These are phyloP conservation scores for Spathaspora boniae DNA, from an alignment of 805 yeast species.

Conservation along the genomic window DNA sequence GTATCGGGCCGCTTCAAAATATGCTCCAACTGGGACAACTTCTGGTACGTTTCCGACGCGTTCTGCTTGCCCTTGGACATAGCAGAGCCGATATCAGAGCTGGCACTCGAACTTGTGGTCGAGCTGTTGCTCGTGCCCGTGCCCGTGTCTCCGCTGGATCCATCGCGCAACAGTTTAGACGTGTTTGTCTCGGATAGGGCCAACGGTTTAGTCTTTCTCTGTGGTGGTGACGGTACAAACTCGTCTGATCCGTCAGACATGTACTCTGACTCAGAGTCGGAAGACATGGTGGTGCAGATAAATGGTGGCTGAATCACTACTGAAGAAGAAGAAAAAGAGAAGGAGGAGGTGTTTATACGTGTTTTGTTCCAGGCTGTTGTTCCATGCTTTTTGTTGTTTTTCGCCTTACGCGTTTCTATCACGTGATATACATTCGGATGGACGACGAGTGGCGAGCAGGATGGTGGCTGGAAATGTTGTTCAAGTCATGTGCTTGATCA, in stretches of 20 bases:
- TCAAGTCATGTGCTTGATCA: too few species aligned
- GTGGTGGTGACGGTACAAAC: slow-evolving; percentile 14
- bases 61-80: slow-evolving; percentile 15
- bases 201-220: slow-evolving; percentile 15
- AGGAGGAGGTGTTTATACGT: not conserved
- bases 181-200: slow-evolving; percentile 22
- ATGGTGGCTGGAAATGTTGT: too few species aligned
- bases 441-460: too few species aligned
- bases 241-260: slow-evolving; percentile 17
- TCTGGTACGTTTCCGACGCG: slow-evolving; percentile 81
- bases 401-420: too few species aligned
- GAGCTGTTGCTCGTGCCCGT: slow-evolving; percentile 6
- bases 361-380: too few species aligned
- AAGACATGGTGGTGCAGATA: slow-evolving; percentile 3
- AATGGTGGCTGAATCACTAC: not conserved
- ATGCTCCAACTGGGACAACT: slow-evolving; percentile 92
- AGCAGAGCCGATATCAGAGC: slow-evolving; percentile 13
- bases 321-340: not conserved
- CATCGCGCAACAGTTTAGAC: slow-evolving; percentile 8
- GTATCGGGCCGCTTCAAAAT: slow-evolving; percentile 97
- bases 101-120: slow-evolving; percentile 7
- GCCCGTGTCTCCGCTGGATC: not conserved
- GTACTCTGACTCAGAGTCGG: slow-evolving; percentile 13
- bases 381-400: too few species aligned
- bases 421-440: too few species aligned